A percentile compares a stretch with the other conserved stretches of the same genome.
Evolutionary conservation across 768 basidiomycete species (phyloP).

Genomic region (Pilatotrama ljubarskyi): DNA sequence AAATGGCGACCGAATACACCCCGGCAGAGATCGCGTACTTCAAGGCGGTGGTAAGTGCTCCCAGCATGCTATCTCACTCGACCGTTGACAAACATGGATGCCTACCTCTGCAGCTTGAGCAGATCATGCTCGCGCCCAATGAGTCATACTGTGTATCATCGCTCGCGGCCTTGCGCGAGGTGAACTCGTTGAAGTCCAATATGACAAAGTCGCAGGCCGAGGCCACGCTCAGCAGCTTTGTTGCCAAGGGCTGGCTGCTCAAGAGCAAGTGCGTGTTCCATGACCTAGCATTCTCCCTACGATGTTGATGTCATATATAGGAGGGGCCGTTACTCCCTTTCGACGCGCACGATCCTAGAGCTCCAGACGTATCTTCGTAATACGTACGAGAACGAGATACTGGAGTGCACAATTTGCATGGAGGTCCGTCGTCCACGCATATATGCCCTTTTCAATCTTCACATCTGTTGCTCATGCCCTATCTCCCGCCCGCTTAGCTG

Average conservation of each 20-base stretch:
- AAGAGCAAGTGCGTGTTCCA: slow-evolving; percentile 72
- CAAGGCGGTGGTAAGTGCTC: slow-evolving; percentile 67
- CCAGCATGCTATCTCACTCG: too few relatives aligned
- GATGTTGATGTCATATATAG: slow-evolving; percentile 9
- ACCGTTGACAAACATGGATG: too few relatives aligned
- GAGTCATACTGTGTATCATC: slow-evolving; percentile 78
- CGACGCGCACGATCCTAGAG: slow-evolving; percentile 73
- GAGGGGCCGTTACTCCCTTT: slow-evolving; percentile 73
- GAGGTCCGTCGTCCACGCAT: slow-evolving; percentile 65
- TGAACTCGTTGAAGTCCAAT: slow-evolving; percentile 49
- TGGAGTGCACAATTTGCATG: slow-evolving; percentile 74
- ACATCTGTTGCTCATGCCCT: neutral
- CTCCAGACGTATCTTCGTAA: slow-evolving; percentile 71
- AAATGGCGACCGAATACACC: slow-evolving; percentile 81
- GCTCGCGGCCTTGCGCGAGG: slow-evolving; percentile 72
- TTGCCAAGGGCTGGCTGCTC: slow-evolving; percentile 77
- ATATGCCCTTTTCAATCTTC: neutral
- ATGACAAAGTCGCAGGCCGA: slow-evolving; percentile 80
- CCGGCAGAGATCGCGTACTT: slow-evolving; percentile 81
- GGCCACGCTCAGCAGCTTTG: slow-evolving; percentile 71
- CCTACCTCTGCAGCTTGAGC: slow-evolving; percentile 60
- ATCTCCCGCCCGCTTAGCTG: slow-evolving; percentile 42
- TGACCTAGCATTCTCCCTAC: too few relatives aligned
- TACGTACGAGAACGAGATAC: slow-evolving; percentile 66
- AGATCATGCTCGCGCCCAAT: slow-evolving; percentile 80